Percentiles rank a stretch among this genome's conserved stretches.
phyloP scores from a whole-genome alignment of 257 asterid genomes.

The Forsythia viridissima region DNA sequence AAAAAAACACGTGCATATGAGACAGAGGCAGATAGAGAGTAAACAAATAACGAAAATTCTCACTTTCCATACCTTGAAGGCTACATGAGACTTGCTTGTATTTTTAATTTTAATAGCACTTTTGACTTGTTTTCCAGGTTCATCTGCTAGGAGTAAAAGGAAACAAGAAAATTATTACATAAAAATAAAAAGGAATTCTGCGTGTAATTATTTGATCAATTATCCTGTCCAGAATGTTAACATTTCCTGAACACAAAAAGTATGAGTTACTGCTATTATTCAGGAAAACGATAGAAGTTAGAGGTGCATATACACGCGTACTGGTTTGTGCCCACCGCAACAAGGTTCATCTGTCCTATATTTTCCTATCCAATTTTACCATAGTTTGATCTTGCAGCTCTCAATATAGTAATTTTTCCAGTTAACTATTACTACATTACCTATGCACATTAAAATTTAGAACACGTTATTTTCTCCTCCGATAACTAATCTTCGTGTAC shows the following conservation, averaged over 20 bases:
- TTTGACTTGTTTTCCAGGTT: conserved; percentile 90
- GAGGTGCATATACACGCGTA: background rate
- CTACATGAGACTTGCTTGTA: conserved; percentile 92
- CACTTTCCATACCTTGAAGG: conserved; percentile 69
- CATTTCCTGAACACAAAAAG: background rate
- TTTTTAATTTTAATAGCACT: conserved; percentile 90
- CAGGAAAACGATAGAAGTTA: background rate
- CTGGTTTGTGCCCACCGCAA: background rate
- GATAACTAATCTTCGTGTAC: background rate
- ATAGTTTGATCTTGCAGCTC: background rate
- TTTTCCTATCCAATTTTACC: background rate
- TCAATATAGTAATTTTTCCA: background rate
- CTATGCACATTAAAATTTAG: background rate
- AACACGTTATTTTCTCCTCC: background rate
- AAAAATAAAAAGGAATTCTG: conserved; percentile 8
- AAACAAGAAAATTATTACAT: conserved; percentile 1
- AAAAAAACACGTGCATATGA: background rate
- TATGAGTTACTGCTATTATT: background rate
- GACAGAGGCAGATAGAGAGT: conserved; percentile 12
- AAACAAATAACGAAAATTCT: conserved; percentile 1
- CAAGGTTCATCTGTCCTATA: background rate
- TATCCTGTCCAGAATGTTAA: conserved; percentile 8
- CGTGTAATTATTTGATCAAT: background rate
- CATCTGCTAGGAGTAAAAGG: conserved; percentile 54
- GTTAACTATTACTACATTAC: background rate